phyloP scores from a whole-genome alignment of 2,329 filamentous ascomycete genomes.

The Neofusicoccum sp. region DNA sequence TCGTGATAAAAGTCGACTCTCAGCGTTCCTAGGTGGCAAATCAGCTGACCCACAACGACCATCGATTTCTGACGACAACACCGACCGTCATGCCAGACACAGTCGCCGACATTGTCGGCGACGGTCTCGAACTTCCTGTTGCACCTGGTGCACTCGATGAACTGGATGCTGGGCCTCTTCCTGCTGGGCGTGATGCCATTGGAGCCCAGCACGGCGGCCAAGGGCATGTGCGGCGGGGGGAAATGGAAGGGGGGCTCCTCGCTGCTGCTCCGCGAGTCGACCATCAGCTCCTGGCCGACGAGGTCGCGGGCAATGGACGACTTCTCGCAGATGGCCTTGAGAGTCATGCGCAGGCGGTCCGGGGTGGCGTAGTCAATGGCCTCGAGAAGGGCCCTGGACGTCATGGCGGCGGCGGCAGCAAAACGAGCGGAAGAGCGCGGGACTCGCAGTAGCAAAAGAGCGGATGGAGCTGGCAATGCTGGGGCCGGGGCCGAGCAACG shows the following conservation, averaged over 20 bases:
- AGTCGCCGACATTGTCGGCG: slow-evolving; percentile 6
- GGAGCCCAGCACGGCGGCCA: neutral
- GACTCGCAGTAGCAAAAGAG: neutral
- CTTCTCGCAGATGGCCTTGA: slow-evolving; percentile 18
- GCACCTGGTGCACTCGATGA: slow-evolving; percentile 1
- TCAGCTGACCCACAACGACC: slow-evolving; percentile 1
- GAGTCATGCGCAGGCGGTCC: slow-evolving; percentile 5
- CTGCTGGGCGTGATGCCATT: slow-evolving; percentile 9
- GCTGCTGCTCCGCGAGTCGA: slow-evolving; percentile 16
- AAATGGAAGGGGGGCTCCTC: slow-evolving; percentile 11
- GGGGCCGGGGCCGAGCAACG: neutral
- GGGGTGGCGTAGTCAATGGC: slow-evolving; percentile 16
- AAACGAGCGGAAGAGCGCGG: neutral
- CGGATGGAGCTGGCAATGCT: neutral
- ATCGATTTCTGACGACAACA: neutral
- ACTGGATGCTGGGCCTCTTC: slow-evolving; percentile 1
- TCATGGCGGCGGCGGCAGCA: neutral
- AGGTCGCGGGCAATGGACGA: slow-evolving; percentile 10
- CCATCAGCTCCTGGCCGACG: slow-evolving; percentile 16
- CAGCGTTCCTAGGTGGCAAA: neutral
- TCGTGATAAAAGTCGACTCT: slow-evolving; percentile 5
- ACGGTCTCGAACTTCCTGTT: slow-evolving; percentile 15
- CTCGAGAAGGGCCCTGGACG: slow-evolving; percentile 11
- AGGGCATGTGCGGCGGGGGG: neutral
- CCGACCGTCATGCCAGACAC: slow-evolving; percentile 12